Evolutionary conservation across 352 stramenopile genomes (phyloP), one percentile per base, ranked within the genome.

Genomic region (Pythium insidiosum): DNA sequence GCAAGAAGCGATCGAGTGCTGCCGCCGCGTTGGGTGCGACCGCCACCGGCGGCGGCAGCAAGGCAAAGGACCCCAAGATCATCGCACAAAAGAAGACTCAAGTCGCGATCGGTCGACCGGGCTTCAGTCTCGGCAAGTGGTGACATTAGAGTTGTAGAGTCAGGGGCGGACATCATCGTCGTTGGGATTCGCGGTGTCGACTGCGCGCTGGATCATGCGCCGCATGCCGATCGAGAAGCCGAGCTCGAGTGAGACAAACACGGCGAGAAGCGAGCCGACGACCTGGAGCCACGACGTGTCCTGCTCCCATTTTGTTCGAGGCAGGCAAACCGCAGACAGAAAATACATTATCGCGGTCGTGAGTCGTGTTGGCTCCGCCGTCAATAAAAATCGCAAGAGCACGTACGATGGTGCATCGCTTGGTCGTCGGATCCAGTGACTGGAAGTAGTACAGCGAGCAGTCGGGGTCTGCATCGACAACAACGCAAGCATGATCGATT

Each of bases 91-190:
- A 86, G 59, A 90, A 86, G 49, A 74, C 74, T 19, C 73, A 86
- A 45, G 77, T 90, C 7, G 67, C 74, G 23, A 90, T 90, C 16
- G 78, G 78, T 1, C 68, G 78, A n/a, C 78, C 78, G 10, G 78
- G 78, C 0, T 90, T 90, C 44, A 90, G 75, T 34, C 68, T 90
- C 28, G 75, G 75, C n/a, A 75, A 73, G 31, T 73, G 63, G n/a
- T 84, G 79, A 52, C 26, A 54, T 36, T 12, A 46, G 11, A 56
- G 5, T 6, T 2, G 20, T 34, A 33, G 18, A 48, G 9, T 3
- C 2, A 38, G 36, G 22, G n/a, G 29, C 9, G 10, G n/a, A n/a
- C n/a, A n/a, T n/a, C n/a, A n/a, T n/a, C n/a, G n/a, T n/a, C n/a
- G n/a, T n/a, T n/a, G n/a, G n/a, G n/a, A n/a, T n/a, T n/a, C n/a